These are phyloP conservation scores for Phytophthora citricola DNA, from an alignment of 352 stramenopile species.

Conservation along the genomic window DNA sequence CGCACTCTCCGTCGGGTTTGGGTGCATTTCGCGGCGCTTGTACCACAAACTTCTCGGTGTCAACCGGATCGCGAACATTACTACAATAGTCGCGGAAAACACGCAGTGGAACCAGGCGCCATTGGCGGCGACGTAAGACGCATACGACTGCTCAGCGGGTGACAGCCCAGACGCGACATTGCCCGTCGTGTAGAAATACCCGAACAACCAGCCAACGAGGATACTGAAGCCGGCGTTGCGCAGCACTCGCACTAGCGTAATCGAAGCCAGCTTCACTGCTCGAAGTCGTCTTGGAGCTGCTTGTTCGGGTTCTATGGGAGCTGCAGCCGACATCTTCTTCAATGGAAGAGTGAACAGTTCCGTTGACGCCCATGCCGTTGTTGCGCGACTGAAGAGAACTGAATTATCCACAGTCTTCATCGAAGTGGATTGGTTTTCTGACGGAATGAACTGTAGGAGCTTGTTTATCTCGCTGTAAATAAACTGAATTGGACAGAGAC, in stretches of 20 bases:
- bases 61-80: background rate
- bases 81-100: background rate
- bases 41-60: background rate
- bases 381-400: background rate
- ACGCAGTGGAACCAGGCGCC: background rate
- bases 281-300: background rate
- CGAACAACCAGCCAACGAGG: background rate
- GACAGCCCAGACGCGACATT: background rate
- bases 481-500: background rate
- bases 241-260: background rate
- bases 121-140: background rate
- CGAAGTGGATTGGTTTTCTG: background rate
- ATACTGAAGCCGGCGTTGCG: background rate
- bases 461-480: background rate
- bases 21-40: background rate
- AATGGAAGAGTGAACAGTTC: background rate
- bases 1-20: background rate
- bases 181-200: background rate
- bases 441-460: background rate
- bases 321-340: background rate
- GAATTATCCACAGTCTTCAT: too few species aligned
- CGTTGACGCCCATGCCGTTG: background rate
- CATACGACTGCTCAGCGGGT: background rate
- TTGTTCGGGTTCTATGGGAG: too few species aligned
- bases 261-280: background rate